Percentiles rank a stretch among this genome's conserved stretches.
Conservation (phyloP, 345 rosid species). For the Brassica carinata region DNA sequence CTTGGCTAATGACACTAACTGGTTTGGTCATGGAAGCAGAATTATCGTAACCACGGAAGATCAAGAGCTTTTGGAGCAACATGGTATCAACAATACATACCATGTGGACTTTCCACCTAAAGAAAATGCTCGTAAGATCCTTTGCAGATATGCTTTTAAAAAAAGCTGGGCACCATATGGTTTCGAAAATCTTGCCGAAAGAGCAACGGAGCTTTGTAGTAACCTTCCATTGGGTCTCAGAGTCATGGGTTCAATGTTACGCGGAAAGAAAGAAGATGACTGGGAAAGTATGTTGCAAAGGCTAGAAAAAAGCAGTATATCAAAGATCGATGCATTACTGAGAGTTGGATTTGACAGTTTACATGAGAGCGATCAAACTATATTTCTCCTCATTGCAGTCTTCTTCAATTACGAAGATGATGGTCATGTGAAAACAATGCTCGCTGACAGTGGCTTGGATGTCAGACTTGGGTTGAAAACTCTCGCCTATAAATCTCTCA, state of each 20-base stretch:
- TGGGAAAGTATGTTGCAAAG: not conserved
- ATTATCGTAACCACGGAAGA: not conserved
- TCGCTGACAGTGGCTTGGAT: not conserved
- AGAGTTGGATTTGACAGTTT: constrained; percentile 39
- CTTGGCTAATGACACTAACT: not conserved
- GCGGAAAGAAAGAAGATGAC: not conserved
- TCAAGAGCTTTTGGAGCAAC: not conserved
- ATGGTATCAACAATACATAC: not conserved
- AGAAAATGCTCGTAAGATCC: not conserved
- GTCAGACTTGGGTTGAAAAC: not conserved
- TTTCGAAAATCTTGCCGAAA: not conserved
- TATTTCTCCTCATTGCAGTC: constrained; percentile 43
- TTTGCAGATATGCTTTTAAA: not conserved
- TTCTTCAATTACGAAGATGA: constrained; percentile 8
- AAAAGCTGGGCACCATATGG: not conserved
- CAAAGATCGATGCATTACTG: not conserved
- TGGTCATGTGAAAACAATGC: not conserved
- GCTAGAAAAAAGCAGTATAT: not conserved
- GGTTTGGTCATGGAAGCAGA: not conserved
- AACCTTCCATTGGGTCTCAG: not conserved
- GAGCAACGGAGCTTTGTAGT: not conserved
- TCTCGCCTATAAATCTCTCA: constrained; percentile 21
- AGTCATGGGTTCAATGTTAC: not conserved
- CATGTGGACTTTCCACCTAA: not conserved
- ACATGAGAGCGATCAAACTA: not conserved